phyloP scores from a whole-genome alignment of 768 basidiomycete genomes.

The Xanthoconium purpureum region DNA sequence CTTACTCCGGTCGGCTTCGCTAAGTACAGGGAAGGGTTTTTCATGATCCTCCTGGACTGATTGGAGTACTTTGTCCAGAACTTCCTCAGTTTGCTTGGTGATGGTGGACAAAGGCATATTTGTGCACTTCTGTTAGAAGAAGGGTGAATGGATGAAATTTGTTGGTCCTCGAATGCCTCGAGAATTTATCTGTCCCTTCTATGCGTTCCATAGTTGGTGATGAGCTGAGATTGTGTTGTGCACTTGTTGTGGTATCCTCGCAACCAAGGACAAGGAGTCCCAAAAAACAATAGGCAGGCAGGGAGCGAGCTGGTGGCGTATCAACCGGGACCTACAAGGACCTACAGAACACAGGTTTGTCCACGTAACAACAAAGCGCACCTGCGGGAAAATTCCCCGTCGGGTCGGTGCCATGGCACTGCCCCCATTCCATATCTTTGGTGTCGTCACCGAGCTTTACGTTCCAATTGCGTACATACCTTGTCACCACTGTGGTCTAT shows the following conservation, averaged over 20 bases:
- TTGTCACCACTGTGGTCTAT: constrained; percentile 29
- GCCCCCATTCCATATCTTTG: constrained; percentile 40
- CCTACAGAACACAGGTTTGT: background rate
- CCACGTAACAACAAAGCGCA: too few species aligned
- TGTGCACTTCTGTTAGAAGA: background rate
- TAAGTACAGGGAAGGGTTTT: background rate
- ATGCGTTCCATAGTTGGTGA: background rate
- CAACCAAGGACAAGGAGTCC: background rate
- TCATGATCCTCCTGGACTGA: background rate
- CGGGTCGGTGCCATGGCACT: constrained; percentile 27
- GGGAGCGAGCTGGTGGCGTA: background rate
- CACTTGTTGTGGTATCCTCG: constrained; percentile 5
- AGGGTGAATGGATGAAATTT: background rate
- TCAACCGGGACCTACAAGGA: background rate
- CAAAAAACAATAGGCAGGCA: background rate
- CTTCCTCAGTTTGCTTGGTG: background rate
- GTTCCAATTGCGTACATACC: constrained; percentile 29
- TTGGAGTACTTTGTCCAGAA: background rate
- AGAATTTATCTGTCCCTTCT: constrained; percentile 14
- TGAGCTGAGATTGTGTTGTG: background rate
- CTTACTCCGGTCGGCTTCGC: background rate
- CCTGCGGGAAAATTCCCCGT: too few species aligned
- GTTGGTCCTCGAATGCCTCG: background rate
- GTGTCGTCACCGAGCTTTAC: constrained; percentile 32
- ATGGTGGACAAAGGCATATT: constrained; percentile 8